A percentile compares a stretch with the other conserved stretches of the same genome.
Evolutionary conservation across 2,329 filamentous ascomycete genomes (phyloP).

Genomic region (Periconia macrospinosa): DNA sequence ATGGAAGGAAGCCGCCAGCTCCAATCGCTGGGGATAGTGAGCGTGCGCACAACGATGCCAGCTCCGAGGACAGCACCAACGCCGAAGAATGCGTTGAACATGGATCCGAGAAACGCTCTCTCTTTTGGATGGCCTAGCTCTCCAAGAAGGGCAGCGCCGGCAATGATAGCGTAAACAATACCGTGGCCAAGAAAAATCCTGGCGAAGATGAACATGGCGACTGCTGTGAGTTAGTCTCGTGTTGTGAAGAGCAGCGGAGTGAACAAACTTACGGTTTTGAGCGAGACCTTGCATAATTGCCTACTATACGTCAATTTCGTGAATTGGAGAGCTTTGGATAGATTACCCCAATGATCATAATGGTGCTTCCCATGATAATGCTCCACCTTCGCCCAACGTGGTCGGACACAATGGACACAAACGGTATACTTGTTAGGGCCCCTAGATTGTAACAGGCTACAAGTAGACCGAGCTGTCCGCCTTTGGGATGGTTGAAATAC

Average conservation of each 20-base stretch:
- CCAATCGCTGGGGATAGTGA: conserved; percentile 62
- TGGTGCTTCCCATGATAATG: conserved; percentile 57
- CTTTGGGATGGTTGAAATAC: conserved; percentile 52
- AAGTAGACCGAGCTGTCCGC: conserved; percentile 56
- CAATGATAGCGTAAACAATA: conserved; percentile 65
- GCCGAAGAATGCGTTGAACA: conserved; percentile 72
- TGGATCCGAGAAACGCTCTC: conserved; percentile 65
- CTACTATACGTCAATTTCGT: no score
- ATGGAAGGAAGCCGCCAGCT: conserved; percentile 68
- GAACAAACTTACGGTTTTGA: conserved; percentile 38
- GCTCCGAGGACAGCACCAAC: conserved; percentile 60
- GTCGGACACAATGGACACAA: conserved; percentile 60
- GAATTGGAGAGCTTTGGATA: no score
- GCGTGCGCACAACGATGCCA: conserved; percentile 66
- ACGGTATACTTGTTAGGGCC: conserved; percentile 60
- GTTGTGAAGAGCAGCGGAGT: not conserved
- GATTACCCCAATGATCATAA: conserved; percentile 56
- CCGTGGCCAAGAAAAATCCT: conserved; percentile 69
- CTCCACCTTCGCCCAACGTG: conserved; percentile 59
- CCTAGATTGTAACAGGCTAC: conserved; percentile 63
- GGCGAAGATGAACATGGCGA: conserved; percentile 59
- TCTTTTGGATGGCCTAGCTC: conserved; percentile 71
- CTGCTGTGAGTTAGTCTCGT: conserved; percentile 10
- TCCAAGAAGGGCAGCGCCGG: conserved; percentile 64
- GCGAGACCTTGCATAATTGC: conserved; percentile 57